phyloP scores from a whole-genome alignment of 305 asterid species.

The Andrographis paniculata region DNA sequence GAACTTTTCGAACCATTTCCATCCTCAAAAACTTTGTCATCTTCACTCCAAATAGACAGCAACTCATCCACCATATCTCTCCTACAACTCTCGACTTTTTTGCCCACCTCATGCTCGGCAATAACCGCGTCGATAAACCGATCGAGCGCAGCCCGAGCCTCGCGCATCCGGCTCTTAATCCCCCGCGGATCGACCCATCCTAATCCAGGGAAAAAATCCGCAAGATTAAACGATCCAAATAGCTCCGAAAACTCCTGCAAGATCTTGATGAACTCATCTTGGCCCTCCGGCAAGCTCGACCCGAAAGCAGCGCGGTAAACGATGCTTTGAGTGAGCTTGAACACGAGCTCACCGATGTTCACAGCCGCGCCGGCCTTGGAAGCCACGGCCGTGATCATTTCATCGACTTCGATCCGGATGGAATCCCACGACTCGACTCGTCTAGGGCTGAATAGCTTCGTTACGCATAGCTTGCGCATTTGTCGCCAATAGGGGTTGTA shows the following conservation, averaged over 20 bases:
- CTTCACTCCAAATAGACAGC: slow-evolving; percentile 51
- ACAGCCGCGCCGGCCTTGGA: slow-evolving; percentile 27
- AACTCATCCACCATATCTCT: slow-evolving; percentile 84
- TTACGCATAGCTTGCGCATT: slow-evolving; percentile 79
- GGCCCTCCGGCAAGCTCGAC: slow-evolving; percentile 47
- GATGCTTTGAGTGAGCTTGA: slow-evolving; percentile 52
- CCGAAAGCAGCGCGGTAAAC: slow-evolving; percentile 82
- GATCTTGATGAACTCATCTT: slow-evolving; percentile 56
- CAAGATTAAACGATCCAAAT: slow-evolving; percentile 65
- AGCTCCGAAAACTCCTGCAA: slow-evolving; percentile 73
- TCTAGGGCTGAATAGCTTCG: slow-evolving; percentile 76
- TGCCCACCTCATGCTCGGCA: slow-evolving; percentile 50
- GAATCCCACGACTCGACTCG: slow-evolving; percentile 94
- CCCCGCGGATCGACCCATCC: slow-evolving; percentile 56
- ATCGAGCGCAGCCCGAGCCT: slow-evolving; percentile 61
- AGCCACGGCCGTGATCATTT: slow-evolving; percentile 31
- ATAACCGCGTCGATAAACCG: slow-evolving; percentile 61
- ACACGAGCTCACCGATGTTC: slow-evolving; percentile 68
- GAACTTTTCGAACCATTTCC: slow-evolving; percentile 46
- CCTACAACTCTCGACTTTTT: slow-evolving; percentile 17
- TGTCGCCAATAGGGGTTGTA: slow-evolving; percentile 95
- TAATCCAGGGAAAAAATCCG: slow-evolving; percentile 69
- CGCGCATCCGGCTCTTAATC: slow-evolving; percentile 33
- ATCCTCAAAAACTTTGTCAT: slow-evolving; percentile 34
- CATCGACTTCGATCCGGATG: slow-evolving; percentile 60